A percentile compares a stretch with the other conserved stretches of the same genome.
Conservation (phyloP, 192 early-diverging fungal genomes). For the Umbelopsis sp. region DNA sequence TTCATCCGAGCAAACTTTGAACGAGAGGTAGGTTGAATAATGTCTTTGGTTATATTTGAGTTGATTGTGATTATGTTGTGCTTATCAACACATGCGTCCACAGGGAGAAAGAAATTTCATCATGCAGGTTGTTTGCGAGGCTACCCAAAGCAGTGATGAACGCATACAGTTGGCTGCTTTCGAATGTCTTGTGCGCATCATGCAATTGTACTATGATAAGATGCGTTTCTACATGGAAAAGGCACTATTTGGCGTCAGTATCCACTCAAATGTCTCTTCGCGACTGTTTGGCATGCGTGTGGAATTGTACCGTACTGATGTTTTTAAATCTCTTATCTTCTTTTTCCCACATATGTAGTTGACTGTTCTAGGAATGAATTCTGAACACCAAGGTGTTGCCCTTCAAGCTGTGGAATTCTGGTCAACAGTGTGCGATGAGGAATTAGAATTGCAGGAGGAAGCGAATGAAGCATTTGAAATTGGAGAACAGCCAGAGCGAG, state of each 20-base stretch:
- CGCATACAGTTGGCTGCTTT: constrained; percentile 87
- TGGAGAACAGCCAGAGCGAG: constrained; percentile 49
- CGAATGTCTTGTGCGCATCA: constrained; percentile 96
- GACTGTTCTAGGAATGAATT: constrained; percentile 91
- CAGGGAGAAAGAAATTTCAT: constrained; percentile 95
- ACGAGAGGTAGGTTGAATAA: constrained; percentile 59
- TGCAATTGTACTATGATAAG: constrained; percentile 95
- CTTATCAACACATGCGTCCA: neutral
- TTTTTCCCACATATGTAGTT: constrained; percentile 44
- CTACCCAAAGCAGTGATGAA: constrained; percentile 77
- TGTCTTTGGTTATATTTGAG: neutral
- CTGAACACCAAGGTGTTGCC: constrained; percentile 86
- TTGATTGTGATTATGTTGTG: neutral
- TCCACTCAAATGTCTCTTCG: too few species aligned
- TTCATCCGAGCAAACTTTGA: constrained; percentile 96
- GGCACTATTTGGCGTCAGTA: constrained; percentile 87
- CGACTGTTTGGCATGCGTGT: too few species aligned
- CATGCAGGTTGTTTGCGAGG: constrained; percentile 98
- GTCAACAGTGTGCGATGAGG: constrained; percentile 97
- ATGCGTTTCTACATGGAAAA: constrained; percentile 98
- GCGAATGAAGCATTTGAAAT: constrained; percentile 57
- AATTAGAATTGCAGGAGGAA: constrained; percentile 76
- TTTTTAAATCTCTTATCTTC: too few species aligned
- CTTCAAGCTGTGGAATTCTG: constrained; percentile 99
- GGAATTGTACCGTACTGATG: too few species aligned